Conservation (phyloP, 2,329 filamentous ascomycete species). For the Bipolaris victoriae region DNA sequence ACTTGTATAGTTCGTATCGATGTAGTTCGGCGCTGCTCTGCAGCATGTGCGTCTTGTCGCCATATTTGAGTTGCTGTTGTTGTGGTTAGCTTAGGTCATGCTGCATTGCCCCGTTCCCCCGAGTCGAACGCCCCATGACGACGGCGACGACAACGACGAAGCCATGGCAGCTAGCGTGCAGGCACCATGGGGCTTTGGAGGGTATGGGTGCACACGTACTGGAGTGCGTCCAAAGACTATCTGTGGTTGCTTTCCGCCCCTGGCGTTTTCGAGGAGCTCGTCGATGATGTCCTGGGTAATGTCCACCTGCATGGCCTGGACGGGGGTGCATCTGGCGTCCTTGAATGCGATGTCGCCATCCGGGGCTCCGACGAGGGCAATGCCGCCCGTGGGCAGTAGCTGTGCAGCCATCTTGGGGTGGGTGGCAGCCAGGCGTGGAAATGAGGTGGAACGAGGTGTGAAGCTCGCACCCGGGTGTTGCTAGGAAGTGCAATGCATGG, state of each 20-base stretch:
- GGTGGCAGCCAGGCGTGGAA: constrained; percentile 16
- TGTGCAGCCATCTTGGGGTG: constrained; percentile 38
- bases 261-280: constrained; percentile 48
- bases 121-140: constrained; percentile 14
- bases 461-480: constrained; percentile 45
- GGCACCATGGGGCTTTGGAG: constrained; percentile 7
- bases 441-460: constrained; percentile 36
- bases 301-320: constrained; percentile 52
- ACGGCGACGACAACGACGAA: constrained; percentile 13
- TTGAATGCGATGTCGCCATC: constrained; percentile 44
- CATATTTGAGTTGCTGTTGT: constrained; percentile 61
- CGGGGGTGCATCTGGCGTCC: constrained; percentile 37
- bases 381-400: constrained; percentile 35
- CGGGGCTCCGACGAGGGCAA: constrained; percentile 50
- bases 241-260: constrained; percentile 47
- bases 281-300: constrained; percentile 51
- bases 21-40: constrained; percentile 60
- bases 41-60: constrained; percentile 62
- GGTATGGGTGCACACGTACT: constrained; percentile 40
- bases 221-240: constrained; percentile 49
- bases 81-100: constrained; percentile 39
- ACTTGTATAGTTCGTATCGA: constrained; percentile 64
- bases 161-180: constrained; percentile 11
- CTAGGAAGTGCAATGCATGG: constrained; percentile 49
- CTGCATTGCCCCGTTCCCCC: constrained; percentile 18